Percentiles rank a stretch among this genome's conserved stretches.
Evolutionary conservation across 177 flowering plant species (phyloP).

Genomic region (Vitis hybrid): DNA sequence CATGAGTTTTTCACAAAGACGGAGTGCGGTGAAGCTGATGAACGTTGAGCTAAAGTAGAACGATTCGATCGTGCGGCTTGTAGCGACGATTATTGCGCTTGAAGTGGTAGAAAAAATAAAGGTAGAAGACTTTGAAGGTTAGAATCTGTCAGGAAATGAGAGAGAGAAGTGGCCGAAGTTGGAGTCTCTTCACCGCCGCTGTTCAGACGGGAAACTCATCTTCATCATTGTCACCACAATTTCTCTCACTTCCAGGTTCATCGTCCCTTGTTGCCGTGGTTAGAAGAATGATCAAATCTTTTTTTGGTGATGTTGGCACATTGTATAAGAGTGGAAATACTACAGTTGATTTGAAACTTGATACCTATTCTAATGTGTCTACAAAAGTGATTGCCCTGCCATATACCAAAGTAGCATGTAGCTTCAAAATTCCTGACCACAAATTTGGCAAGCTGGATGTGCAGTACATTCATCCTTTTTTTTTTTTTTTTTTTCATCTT

Average conservation of each 20-base stretch:
- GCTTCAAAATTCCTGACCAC: too few species aligned
- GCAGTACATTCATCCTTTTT: too few species aligned
- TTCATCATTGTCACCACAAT: too few species aligned
- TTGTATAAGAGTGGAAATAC: slow-evolving; percentile 53
- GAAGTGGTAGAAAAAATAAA: slow-evolving; percentile 37
- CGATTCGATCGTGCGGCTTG: slow-evolving; percentile 50
- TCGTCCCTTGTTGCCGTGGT: slow-evolving; percentile 14
- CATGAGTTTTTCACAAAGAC: slow-evolving; percentile 29
- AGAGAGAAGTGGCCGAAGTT: too few species aligned
- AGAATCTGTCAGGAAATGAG: too few species aligned
- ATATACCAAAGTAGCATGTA: too few species aligned
- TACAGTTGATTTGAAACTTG: slow-evolving; percentile 69
- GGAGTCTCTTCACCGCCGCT: too few species aligned
- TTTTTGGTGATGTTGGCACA: slow-evolving; percentile 64
- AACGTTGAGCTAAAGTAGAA: slow-evolving; percentile 51
- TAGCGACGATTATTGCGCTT: slow-evolving; percentile 47
- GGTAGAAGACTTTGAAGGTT: slow-evolving; percentile 46
- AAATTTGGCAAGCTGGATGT: too few species aligned
- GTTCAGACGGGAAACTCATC: too few species aligned
- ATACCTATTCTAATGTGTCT: slow-evolving; percentile 61
- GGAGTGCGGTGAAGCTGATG: slow-evolving; percentile 36
- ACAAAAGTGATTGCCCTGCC: too few species aligned
- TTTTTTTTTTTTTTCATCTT: too few species aligned
- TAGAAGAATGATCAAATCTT: slow-evolving; percentile 48
- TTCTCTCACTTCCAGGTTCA: too few species aligned